Percentiles rank a stretch among this genome's conserved stretches.
Evolutionary conservation across 345 rosid species (phyloP).

Genomic region (Gossypium stocksii): DNA sequence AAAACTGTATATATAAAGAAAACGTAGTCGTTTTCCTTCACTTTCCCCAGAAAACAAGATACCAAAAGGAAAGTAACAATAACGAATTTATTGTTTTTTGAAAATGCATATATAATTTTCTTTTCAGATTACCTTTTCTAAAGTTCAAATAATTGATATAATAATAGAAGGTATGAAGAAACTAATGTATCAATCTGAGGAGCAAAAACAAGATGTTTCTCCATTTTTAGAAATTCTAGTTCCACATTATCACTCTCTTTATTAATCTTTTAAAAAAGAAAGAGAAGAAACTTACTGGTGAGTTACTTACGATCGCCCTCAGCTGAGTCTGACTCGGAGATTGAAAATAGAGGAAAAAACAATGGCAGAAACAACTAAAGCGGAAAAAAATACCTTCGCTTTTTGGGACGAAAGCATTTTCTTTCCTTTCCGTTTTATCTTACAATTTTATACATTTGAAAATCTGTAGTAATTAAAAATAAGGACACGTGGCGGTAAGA

Average conservation of each 20-base stretch:
- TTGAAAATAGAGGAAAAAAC: background rate
- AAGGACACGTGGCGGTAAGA: background rate
- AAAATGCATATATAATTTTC: background rate
- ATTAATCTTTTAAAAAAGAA: background rate
- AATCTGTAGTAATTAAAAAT: background rate
- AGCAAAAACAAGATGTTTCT: constrained; percentile 20
- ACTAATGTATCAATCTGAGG: constrained; percentile 32
- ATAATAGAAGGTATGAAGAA: constrained; percentile 16
- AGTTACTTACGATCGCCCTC: constrained; percentile 6
- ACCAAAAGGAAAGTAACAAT: background rate
- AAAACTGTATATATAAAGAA: background rate
- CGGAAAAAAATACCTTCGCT: background rate
- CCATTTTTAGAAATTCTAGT: constrained; percentile 24
- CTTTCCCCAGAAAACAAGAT: constrained; percentile 18
- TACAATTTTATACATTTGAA: background rate
- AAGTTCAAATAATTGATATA: constrained; percentile 10
- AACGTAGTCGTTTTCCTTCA: constrained; percentile 20
- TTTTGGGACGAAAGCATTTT: background rate
- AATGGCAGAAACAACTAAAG: background rate
- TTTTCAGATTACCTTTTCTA: background rate
- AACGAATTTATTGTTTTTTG: background rate
- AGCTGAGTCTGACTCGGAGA: background rate
- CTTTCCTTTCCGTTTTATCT: background rate
- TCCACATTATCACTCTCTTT: constrained; percentile 11
- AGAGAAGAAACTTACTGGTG: background rate